These are phyloP conservation scores for Creolimax fragrantissima DNA, from an alignment of 78 protist species.

Conservation along the genomic window DNA sequence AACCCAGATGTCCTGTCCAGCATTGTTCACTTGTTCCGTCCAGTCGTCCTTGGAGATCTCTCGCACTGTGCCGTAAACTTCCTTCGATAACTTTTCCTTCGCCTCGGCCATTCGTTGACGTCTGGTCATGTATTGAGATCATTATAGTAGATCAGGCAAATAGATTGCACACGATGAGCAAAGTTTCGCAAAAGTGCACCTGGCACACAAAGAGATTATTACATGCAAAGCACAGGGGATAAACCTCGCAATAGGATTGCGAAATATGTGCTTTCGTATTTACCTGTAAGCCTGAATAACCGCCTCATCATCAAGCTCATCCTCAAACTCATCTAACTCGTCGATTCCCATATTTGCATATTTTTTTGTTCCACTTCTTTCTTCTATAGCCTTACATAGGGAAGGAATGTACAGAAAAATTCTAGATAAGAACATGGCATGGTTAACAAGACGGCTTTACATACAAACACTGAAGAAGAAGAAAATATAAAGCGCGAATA, in stretches of 20 bases:
- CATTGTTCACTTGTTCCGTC: slow-evolving; percentile 18
- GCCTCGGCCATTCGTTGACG: slow-evolving; percentile 8
- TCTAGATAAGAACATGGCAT: too few relatives aligned
- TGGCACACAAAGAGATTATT: too few relatives aligned
- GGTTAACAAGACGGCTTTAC: too few relatives aligned
- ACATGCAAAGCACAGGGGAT: too few relatives aligned
- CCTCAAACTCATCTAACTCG: slow-evolving; percentile 38
- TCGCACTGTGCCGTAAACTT: neutral
- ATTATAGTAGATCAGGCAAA: neutral
- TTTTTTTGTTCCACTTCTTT: neutral
- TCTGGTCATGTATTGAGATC: neutral
- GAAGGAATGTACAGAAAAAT: neutral
- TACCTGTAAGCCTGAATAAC: slow-evolving; percentile 4
- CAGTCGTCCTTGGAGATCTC: slow-evolving; percentile 22
- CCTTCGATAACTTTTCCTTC: neutral
- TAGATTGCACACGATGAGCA: too few relatives aligned
- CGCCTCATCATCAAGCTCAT: slow-evolving; percentile 29
- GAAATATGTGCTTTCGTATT: too few relatives aligned
- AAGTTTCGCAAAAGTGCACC: too few relatives aligned
- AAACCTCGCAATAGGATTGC: too few relatives aligned
- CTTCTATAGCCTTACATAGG: neutral
- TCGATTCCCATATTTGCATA: slow-evolving; percentile 19
- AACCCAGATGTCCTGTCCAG: slow-evolving; percentile 37
- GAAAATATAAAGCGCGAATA: too few relatives aligned
- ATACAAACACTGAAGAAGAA: too few relatives aligned